Percentiles rank a stretch among this genome's conserved stretches.
These are phyloP conservation scores for Ceriops zippeliana DNA, from an alignment of 345 rosid species.

Conservation along the genomic window DNA sequence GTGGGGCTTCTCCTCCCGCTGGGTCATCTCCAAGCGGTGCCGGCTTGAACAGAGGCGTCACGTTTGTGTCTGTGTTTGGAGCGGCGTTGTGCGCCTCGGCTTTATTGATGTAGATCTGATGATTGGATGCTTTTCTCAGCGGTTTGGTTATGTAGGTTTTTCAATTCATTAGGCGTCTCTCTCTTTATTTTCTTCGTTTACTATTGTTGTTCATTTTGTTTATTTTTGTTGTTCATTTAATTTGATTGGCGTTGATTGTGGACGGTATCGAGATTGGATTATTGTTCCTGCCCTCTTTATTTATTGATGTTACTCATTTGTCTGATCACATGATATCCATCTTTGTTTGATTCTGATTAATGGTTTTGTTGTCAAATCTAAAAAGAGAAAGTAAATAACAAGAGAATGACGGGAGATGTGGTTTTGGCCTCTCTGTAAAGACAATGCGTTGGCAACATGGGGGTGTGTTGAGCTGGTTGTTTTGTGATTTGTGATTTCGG, in stretches of 20 bases:
- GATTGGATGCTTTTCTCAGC: not conserved
- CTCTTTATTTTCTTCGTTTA: not conserved
- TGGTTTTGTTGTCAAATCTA: too few relatives aligned
- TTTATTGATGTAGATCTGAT: slow-evolving; percentile 51
- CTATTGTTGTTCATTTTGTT: not conserved
- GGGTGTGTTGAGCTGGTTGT: too few relatives aligned
- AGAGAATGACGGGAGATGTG: too few relatives aligned
- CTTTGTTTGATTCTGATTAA: too few relatives aligned
- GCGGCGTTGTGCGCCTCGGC: slow-evolving; percentile 24
- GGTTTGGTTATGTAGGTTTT: not conserved
- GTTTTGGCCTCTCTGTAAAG: too few relatives aligned
- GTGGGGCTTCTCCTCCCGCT: slow-evolving; percentile 15
- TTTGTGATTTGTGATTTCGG: too few relatives aligned
- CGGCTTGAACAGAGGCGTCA: slow-evolving; percentile 38
- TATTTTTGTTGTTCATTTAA: slow-evolving; percentile 3
- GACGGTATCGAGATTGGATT: slow-evolving; percentile 32
- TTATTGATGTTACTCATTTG: not conserved
- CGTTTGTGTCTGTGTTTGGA: slow-evolving; percentile 29
- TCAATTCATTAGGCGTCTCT: slow-evolving; percentile 1
- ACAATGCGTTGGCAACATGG: too few relatives aligned
- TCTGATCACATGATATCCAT: too few relatives aligned
- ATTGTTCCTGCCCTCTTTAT: not conserved
- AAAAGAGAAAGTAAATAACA: too few relatives aligned
- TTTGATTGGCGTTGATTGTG: not conserved
- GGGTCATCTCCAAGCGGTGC: slow-evolving; percentile 1